Percentiles rank a stretch among this genome's conserved stretches.
Conservation (phyloP, 148 eudicot genomes). For the Rhododendron mucronatum region DNA sequence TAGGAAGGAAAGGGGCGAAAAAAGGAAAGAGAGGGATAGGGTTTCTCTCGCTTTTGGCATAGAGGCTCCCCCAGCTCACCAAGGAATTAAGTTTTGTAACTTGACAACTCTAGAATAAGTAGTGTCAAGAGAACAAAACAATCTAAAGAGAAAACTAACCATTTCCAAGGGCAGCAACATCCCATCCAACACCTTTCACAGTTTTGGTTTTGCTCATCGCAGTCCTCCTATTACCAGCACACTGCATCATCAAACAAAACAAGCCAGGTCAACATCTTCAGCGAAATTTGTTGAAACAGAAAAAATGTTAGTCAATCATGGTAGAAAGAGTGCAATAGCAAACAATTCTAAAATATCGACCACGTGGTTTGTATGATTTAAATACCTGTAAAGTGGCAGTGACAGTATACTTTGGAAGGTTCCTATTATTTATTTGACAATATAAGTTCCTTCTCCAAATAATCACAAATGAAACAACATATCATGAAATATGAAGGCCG, state of each 20-base stretch:
- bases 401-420: constrained; percentile 71
- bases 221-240: constrained; percentile 98
- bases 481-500: not conserved
- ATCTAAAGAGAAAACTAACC: constrained; percentile 38
- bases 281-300: not conserved
- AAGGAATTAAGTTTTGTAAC: not conserved
- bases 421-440: constrained; percentile 38
- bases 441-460: constrained; percentile 6
- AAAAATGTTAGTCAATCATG: not conserved
- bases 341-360: not conserved
- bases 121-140: not conserved
- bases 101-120: constrained; percentile 26
- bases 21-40: not conserved
- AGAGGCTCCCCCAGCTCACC: not conserved
- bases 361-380: not conserved
- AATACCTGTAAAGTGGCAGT: constrained; percentile 81
- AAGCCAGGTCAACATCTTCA: not conserved
- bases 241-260: constrained; percentile 32
- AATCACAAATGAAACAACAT: not conserved
- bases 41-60: not conserved
- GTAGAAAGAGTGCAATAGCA: not conserved
- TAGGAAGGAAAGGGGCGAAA: not conserved
- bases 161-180: constrained; percentile 80
- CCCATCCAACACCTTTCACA: constrained; percentile 99
- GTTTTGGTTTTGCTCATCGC: constrained; percentile 84